A percentile compares a stretch with the other conserved stretches of the same genome.
Conservation (phyloP, 352 stramenopile genomes). For the Pythium scleroteichum region DNA sequence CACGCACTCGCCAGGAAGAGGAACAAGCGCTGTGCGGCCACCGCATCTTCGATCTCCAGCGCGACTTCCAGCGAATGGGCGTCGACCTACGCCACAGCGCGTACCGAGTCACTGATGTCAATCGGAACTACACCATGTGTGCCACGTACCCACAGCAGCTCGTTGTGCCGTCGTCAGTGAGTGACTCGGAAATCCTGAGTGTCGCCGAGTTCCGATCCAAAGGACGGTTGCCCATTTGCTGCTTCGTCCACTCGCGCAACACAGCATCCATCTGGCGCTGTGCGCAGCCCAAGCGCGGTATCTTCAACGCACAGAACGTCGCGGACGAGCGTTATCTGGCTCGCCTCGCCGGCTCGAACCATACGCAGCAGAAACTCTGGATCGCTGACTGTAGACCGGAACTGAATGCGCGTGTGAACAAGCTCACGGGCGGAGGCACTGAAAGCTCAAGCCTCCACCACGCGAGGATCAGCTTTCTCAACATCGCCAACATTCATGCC, state of each 20-base stretch:
- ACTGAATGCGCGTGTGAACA: constrained; percentile 90
- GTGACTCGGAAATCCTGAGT: constrained; percentile 57
- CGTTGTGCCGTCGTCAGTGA: constrained; percentile 66
- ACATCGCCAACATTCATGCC: constrained; percentile 94
- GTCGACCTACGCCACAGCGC: constrained; percentile 40
- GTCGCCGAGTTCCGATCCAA: constrained; percentile 85
- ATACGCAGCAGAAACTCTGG: constrained; percentile 59
- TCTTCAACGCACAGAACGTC: constrained; percentile 73
- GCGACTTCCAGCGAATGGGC: constrained; percentile 78
- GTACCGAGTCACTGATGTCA: constrained; percentile 65
- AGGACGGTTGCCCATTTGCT: constrained; percentile 79
- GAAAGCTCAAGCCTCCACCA: constrained; percentile 83
- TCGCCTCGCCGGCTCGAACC: constrained; percentile 49
- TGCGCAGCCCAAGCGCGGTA: constrained; percentile 83
- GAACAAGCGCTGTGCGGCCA: constrained; percentile 48
- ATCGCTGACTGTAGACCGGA: constrained; percentile 91
- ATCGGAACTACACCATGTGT: constrained; percentile 70
- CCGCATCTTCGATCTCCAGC: constrained; percentile 60
- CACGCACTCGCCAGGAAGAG: constrained; percentile 20
- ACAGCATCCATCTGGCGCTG: constrained; percentile 80
- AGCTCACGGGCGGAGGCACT: constrained; percentile 87
- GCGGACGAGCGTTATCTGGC: constrained; percentile 78
- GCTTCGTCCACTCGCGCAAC: constrained; percentile 72
- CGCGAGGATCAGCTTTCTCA: constrained; percentile 79
- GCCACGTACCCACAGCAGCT: constrained; percentile 79